Conservation (phyloP, 140 eudicot species). For the Bidens hawaiensis region DNA sequence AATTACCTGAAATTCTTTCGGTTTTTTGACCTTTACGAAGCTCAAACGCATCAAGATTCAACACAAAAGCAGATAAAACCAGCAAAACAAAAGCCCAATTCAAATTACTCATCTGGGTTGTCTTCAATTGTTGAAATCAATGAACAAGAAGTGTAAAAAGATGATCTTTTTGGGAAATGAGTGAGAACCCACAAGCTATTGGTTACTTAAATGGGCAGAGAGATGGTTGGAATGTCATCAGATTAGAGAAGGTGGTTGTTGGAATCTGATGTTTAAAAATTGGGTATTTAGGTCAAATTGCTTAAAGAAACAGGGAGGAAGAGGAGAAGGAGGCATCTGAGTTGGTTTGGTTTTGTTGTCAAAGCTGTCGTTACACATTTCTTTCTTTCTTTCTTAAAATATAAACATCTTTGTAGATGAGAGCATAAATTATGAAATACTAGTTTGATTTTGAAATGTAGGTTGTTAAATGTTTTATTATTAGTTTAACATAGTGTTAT, state of each 20-base stretch:
- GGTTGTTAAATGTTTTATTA: too few species aligned
- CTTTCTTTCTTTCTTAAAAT: background rate
- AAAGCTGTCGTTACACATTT: constrained; percentile 17
- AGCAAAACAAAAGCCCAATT: constrained; percentile 44
- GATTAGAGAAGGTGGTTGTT: constrained; percentile 45
- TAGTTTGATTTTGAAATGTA: background rate
- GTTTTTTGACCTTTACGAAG: constrained; percentile 53
- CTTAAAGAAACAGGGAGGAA: constrained; percentile 52
- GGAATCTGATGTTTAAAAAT: constrained; percentile 20
- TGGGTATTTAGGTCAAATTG: too few species aligned
- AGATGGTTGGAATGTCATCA: constrained; percentile 56
- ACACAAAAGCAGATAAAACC: constrained; percentile 26
- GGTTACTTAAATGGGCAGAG: constrained; percentile 28
- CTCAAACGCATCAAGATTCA: constrained; percentile 53
- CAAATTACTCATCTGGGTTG: constrained; percentile 39
- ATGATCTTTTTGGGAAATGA: background rate
- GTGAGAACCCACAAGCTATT: background rate
- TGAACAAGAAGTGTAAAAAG: constrained; percentile 10
- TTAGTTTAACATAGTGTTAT: too few species aligned
- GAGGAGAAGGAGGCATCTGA: constrained; percentile 22
- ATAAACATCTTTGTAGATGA: background rate
- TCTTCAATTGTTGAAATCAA: constrained; percentile 20
- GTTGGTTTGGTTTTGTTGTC: constrained; percentile 26
- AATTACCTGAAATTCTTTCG: constrained; percentile 78
- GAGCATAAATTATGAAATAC: background rate